These are phyloP conservation scores for Davidsoniella neocaledoniae DNA, from an alignment of 2,329 filamentous ascomycete species.

Conservation along the genomic window DNA sequence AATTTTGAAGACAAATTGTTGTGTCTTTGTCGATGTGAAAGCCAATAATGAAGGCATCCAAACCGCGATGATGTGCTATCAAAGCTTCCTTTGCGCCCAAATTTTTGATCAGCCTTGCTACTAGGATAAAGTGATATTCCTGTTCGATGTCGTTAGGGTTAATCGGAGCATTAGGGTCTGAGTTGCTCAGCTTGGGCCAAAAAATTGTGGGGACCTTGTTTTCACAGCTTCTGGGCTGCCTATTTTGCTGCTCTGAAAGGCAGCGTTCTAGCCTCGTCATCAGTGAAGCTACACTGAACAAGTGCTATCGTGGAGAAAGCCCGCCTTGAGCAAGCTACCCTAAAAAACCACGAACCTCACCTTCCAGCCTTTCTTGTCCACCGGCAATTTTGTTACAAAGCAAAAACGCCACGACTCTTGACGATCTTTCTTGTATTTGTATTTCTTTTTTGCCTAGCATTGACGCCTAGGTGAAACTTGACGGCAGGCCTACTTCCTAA, in stretches of 20 bases:
- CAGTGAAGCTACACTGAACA: conserved; percentile 20
- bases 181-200: too few species aligned
- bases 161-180: too few species aligned
- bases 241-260: conserved; percentile 20
- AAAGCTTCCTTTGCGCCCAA: not conserved
- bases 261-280: conserved; percentile 40
- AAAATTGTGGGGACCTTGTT: not conserved
- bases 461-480: not conserved
- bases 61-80: not conserved
- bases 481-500: too few species aligned
- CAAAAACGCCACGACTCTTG: too few species aligned
- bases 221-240: conserved; percentile 1
- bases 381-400: too few species aligned
- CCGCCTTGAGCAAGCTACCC: too few species aligned
- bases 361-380: too few species aligned
- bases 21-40: not conserved
- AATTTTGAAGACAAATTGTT: not conserved
- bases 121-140: not conserved
- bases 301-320: too few species aligned
- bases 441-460: not conserved
- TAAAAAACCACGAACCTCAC: too few species aligned
- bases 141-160: not conserved
- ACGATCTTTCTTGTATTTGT: not conserved
- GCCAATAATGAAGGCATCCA: too few species aligned
- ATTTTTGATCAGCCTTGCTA: conserved; percentile 1